phyloP scores from a whole-genome alignment of 257 asterid species.

The Jasminum sambac region DNA sequence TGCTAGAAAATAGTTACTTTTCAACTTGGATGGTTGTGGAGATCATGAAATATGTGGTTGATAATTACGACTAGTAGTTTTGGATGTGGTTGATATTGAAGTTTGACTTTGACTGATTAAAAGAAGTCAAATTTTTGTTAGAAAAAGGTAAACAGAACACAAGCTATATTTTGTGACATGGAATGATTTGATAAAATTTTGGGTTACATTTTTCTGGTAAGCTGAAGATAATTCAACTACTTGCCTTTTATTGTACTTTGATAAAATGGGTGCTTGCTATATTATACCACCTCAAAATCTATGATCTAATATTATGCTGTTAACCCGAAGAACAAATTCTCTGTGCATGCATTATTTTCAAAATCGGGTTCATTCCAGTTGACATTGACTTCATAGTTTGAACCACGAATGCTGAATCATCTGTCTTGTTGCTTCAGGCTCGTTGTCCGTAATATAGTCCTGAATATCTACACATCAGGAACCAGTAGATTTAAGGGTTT shows the following conservation, averaged over 20 bases:
- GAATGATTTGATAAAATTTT: conserved; percentile 7
- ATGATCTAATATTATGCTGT: not conserved
- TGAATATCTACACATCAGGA: not conserved
- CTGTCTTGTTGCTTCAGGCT: not conserved
- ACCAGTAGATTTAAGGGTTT: conserved; percentile 6
- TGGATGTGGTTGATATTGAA: too few relatives aligned
- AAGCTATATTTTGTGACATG: not conserved
- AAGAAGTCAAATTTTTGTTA: too few relatives aligned
- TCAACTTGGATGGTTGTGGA: too few relatives aligned
- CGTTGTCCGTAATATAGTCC: not conserved
- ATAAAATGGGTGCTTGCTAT: not conserved
- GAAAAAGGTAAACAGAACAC: too few relatives aligned
- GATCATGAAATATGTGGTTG: too few relatives aligned
- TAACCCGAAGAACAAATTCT: not conserved
- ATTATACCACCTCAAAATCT: not conserved
- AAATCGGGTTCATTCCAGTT: not conserved
- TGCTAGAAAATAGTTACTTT: too few relatives aligned
- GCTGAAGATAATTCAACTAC: not conserved
- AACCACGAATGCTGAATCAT: not conserved
- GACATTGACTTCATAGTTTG: not conserved
- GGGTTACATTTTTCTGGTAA: not conserved
- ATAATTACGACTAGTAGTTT: too few relatives aligned
- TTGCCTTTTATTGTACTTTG: not conserved
- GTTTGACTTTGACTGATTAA: too few relatives aligned
- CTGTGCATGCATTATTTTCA: not conserved